These are phyloP conservation scores for Crinitomyces ghanaensis DNA, from an alignment of 805 yeast genomes.

Conservation along the genomic window DNA sequence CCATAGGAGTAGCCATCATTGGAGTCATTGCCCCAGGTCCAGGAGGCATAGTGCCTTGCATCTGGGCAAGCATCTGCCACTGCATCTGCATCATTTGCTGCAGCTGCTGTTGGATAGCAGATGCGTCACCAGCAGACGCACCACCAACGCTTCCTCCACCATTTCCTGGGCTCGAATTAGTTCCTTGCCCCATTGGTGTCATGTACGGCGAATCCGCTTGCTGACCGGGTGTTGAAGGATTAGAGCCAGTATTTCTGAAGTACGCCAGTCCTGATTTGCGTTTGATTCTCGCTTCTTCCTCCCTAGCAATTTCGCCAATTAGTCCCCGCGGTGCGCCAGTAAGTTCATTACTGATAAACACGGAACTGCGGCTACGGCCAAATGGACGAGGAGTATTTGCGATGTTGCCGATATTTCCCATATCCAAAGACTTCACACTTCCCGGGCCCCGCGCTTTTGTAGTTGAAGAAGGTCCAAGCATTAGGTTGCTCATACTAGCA, in stretches of 20 bases:
- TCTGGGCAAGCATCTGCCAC: constrained; percentile 20
- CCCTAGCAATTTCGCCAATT: constrained; percentile 30
- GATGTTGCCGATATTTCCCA: constrained; percentile 6
- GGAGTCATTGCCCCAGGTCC: too few relatives aligned
- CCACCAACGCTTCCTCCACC: background rate
- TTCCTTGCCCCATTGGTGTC: constrained; percentile 2
- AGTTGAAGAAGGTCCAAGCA: background rate
- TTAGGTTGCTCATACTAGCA: background rate
- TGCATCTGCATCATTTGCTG: constrained; percentile 26
- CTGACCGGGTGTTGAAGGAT: too few relatives aligned
- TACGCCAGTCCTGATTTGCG: too few relatives aligned
- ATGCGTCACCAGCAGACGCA: too few relatives aligned
- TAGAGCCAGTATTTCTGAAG: constrained; percentile 7
- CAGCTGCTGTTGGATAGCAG: constrained; percentile 23
- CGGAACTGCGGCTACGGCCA: constrained; percentile 4
- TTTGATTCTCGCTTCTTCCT: constrained; percentile 27
- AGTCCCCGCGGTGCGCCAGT: constrained; percentile 23
- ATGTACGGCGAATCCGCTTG: constrained; percentile 9
- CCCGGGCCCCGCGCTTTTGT: constrained; percentile 2
- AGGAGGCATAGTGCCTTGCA: constrained; percentile 9
- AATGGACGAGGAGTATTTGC: background rate
- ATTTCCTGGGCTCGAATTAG: constrained; percentile 2
- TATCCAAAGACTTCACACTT: constrained; percentile 11
- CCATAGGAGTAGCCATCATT: too few relatives aligned
- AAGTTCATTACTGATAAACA: constrained; percentile 16